These are phyloP conservation scores for Penicillium canescens DNA, from an alignment of 495 filamentous ascomycete species.

Conservation along the genomic window DNA sequence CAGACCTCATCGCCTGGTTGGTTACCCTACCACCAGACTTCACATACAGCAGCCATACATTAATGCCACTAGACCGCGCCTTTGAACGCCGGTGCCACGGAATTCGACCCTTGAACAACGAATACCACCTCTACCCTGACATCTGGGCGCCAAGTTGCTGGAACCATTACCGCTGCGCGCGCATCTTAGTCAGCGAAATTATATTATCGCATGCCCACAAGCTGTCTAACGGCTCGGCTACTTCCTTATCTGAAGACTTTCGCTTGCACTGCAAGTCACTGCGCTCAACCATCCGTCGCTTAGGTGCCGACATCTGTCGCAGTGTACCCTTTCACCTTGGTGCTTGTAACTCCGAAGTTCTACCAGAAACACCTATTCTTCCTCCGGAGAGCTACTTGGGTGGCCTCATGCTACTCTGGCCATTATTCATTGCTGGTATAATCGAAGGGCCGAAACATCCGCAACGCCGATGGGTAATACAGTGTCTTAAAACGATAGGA, in stretches of 20 bases:
- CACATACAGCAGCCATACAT: constrained; percentile 1
- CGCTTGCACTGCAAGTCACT: constrained; percentile 1
- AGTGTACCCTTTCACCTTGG: constrained; percentile 3
- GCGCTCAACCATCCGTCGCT: not conserved
- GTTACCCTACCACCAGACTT: constrained; percentile 3
- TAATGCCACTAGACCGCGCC: not conserved
- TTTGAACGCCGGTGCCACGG: not conserved
- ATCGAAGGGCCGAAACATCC: not conserved
- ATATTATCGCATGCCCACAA: constrained; percentile 1
- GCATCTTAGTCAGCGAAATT: constrained; percentile 5
- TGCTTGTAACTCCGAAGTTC: constrained; percentile 5
- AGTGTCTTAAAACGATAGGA: constrained; percentile 1
- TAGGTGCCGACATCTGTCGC: constrained; percentile 2
- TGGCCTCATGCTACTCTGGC: constrained; percentile 5
- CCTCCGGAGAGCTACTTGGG: constrained; percentile 2
- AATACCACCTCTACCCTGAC: constrained; percentile 6
- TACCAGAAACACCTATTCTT: constrained; percentile 1
- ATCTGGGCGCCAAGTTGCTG: constrained; percentile 4
- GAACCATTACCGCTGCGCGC: constrained; percentile 5
- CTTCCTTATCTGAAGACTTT: constrained; percentile 1
- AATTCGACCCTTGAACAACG: constrained; percentile 2
- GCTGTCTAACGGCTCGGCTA: not conserved
- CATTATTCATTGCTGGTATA: constrained; percentile 4
- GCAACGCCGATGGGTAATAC: not conserved
- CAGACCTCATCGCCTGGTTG: constrained; percentile 2